Evolutionary conservation across 2,329 filamentous ascomycete species (phyloP), one percentile per base, ranked within the genome.

Genomic region (Cladosporium oxysporum): DNA sequence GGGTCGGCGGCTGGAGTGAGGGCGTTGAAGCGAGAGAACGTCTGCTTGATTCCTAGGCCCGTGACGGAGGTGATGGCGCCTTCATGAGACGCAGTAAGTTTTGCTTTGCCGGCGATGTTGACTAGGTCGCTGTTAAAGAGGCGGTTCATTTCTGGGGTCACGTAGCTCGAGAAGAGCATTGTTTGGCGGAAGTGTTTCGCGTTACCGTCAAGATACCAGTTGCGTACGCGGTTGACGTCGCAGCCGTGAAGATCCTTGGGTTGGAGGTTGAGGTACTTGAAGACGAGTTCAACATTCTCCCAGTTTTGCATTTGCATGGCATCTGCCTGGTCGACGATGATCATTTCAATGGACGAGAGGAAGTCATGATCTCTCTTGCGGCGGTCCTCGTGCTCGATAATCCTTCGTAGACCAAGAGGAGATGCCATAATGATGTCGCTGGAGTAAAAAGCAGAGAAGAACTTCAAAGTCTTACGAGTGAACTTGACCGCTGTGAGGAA

Each of bases 221-320:
- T 88, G 60, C 93, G 87, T 6, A 98, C 91, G 21, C 95, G 91
- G 71, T 90, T 91, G 76, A 98, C 97, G 81, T 99, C 95, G 74
- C 92, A 96, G 70, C 91, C 93, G 77, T 97, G 93, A 0, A 92
- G 87, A 31, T 75, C 73, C 74, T 90, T 92, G 44, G 95, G 94
- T 73, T 96, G 92, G 26, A 91, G 84, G 77, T 99, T 99, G 68
- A 99, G 85, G 76, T 97, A 92, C 69, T 92, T 88, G 74, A 98
- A 93, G 72, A 97, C 91, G 76, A 91, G 91, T 77, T 96, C 91
- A 67, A 97, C 87, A 76, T 99, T 94, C 74, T 97, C 93, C 93
- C 94, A 98, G 77, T 97, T 98, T 78, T 99, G 95, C 93, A 97
- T 97, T 10, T 96, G 86, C 50, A 97, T 86, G 0, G 93, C 93